phyloP scores from a whole-genome alignment of 2,329 filamentous ascomycete species.

The Penicillium rolfsii region DNA sequence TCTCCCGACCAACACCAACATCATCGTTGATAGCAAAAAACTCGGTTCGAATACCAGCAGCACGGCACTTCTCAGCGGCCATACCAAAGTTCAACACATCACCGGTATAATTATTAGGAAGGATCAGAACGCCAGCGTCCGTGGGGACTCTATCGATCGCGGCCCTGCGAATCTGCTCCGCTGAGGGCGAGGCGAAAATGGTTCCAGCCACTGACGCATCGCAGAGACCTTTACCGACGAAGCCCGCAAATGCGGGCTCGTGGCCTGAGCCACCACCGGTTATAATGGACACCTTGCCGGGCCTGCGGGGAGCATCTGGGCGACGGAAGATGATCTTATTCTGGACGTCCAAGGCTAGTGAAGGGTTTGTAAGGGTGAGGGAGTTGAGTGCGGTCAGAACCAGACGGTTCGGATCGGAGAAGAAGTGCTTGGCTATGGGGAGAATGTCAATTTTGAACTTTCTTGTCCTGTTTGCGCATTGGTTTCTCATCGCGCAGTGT shows the following conservation, averaged over 20 bases:
- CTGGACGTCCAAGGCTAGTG: slow-evolving; percentile 72
- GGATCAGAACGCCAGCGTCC: slow-evolving; percentile 77
- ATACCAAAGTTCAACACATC: slow-evolving; percentile 92
- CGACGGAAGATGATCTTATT: slow-evolving; percentile 86
- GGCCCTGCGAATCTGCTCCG: slow-evolving; percentile 78
- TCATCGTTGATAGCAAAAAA: slow-evolving; percentile 94
- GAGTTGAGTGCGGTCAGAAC: slow-evolving; percentile 76
- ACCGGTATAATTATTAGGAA: slow-evolving; percentile 94
- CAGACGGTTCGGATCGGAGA: slow-evolving; percentile 78
- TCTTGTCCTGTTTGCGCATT: not conserved
- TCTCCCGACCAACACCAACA: slow-evolving; percentile 79
- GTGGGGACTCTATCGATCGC: slow-evolving; percentile 73
- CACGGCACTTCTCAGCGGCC: slow-evolving; percentile 88
- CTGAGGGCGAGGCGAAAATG: slow-evolving; percentile 80
- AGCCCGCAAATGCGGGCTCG: slow-evolving; percentile 83
- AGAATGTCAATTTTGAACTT: not conserved
- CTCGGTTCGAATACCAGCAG: slow-evolving; percentile 74
- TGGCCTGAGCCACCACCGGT: slow-evolving; percentile 90
- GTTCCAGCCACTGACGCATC: slow-evolving; percentile 82
- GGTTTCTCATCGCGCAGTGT: not conserved
- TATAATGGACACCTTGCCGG: slow-evolving; percentile 73
- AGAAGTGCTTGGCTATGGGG: slow-evolving; percentile 73
- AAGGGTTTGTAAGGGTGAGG: slow-evolving; percentile 81
- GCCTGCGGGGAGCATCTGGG: slow-evolving; percentile 53
- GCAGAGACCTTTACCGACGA: slow-evolving; percentile 80